Base-by-base conservation (phyloP, 129 eudicot genomes). In the Kitagawia praeruptora region DNA sequence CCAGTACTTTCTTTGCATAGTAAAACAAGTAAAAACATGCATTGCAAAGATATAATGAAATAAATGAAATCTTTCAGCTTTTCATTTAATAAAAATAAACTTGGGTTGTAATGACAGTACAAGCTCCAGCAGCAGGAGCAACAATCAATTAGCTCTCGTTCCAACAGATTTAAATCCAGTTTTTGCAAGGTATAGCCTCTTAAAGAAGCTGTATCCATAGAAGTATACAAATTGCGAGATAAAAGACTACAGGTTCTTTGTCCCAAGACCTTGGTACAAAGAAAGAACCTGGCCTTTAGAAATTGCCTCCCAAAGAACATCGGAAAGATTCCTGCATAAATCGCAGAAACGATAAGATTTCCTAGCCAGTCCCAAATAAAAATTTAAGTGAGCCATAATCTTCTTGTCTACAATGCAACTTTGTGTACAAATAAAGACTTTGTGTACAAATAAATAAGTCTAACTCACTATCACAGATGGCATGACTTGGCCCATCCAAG, bases 71-170 rank as follows among this genome's bases (percentile, higher is more conserved):
- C 41, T 28, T 6, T 15, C 0, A 75, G 0, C 4, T 75, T 46
- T 8, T 75, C 23, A 27, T 31, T 42, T n/a, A 74, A 42, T 58
- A 23, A 58, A n/a, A 11, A 39, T n/a, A 75, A 72, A 93, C 98
- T 92, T 88, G 94, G 75, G 92, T 95, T 54, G 89, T 79, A 27
- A 93, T 67, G 70, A 87, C 92, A 19, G 98, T 94, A 83, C 91
- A 91, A 75, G 96, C 96, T 47, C 98, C 98, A 78, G 98, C 92
- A 80, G 89, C 93, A 78, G 97, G 93, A 83, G 98, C 98, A 77
- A 94, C 75, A 82, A 92, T 70, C 84, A 94, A 86, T 94, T 94
- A 42, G 97, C 97, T 79, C 42, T 88, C 15, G 97, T 92, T 46
- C 96, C 97, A 72, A 94, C 87, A 77, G 96, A 90, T 81, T 81